Conservation (phyloP, 768 basidiomycete species). For the Mycena capillaripes region DNA sequence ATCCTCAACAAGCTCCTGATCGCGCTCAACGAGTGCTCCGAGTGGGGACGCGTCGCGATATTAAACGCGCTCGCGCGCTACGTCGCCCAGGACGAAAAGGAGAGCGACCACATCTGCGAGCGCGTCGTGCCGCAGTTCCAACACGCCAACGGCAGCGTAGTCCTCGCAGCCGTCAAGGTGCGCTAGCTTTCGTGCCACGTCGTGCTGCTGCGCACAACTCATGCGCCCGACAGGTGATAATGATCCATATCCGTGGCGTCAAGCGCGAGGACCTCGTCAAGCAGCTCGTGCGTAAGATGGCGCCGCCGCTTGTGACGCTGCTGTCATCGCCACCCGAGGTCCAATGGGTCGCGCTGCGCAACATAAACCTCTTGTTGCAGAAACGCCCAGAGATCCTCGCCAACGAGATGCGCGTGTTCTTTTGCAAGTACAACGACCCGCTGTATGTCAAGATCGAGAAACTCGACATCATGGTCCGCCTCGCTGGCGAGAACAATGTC, state of each 20-base stretch:
- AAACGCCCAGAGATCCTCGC: slow-evolving; percentile 91
- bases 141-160: slow-evolving; percentile 95
- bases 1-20: slow-evolving; percentile 92
- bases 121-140: slow-evolving; percentile 99
- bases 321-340: slow-evolving; percentile 97
- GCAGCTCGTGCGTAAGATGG: slow-evolving; percentile 95
- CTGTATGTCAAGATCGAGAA: slow-evolving; percentile 99
- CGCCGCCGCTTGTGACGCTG: slow-evolving; percentile 94
- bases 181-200: slow-evolving; percentile 31
- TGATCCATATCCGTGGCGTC: slow-evolving; percentile 95
- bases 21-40: slow-evolving; percentile 97
- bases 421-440: slow-evolving; percentile 99
- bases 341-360: slow-evolving; percentile 97
- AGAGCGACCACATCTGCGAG: slow-evolving; percentile 99
- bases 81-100: slow-evolving; percentile 87
- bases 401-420: slow-evolving; percentile 99
- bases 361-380: slow-evolving; percentile 96
- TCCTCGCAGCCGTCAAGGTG: slow-evolving; percentile 95
- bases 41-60: slow-evolving; percentile 98
- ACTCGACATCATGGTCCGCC: slow-evolving; percentile 96
- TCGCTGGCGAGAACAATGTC: slow-evolving; percentile 92
- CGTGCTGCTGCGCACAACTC: slow-evolving; percentile 46
- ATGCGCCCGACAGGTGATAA: slow-evolving; percentile 81
- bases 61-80: slow-evolving; percentile 90
- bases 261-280: slow-evolving; percentile 86